These are phyloP conservation scores for Echinochloa phyllopogon DNA, from an alignment of 176 grass and related monocot species.

Conservation along the genomic window DNA sequence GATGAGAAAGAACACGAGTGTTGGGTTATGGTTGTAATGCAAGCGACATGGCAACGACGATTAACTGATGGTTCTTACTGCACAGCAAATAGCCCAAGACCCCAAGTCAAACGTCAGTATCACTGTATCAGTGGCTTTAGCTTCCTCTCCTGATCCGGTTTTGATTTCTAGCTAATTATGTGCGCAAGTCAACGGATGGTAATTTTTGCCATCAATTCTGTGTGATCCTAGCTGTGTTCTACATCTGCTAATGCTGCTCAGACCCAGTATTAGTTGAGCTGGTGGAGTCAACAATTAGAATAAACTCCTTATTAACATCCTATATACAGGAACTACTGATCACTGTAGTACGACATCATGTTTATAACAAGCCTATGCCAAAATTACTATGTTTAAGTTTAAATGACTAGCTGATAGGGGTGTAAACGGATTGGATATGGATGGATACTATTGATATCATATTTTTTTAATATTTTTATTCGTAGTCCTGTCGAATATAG, in stretches of 20 bases:
- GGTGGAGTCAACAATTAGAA: slow-evolving; percentile 19
- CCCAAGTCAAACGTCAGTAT: slow-evolving; percentile 26
- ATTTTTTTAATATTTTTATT: no score
- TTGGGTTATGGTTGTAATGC: background rate
- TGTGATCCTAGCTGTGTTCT: background rate
- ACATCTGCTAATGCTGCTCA: background rate
- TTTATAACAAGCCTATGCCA: background rate
- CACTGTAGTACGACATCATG: background rate
- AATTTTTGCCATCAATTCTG: background rate
- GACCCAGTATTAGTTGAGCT: slow-evolving; percentile 18
- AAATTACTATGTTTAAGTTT: background rate
- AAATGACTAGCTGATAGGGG: background rate
- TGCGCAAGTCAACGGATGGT: slow-evolving; percentile 19
- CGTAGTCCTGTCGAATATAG: no score
- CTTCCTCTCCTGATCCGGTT: slow-evolving; percentile 13
- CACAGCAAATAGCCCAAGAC: slow-evolving; percentile 35
- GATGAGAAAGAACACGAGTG: slow-evolving; percentile 39
- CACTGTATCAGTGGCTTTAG: background rate
- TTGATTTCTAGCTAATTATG: background rate
- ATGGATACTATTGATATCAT: no score
- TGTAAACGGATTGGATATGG: no score
- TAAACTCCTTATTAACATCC: background rate
- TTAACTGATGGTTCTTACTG: slow-evolving; percentile 15
- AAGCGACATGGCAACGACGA: slow-evolving; percentile 14
- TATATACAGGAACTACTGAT: background rate